These are phyloP conservation scores for Debaryomyces sp. DNA, from an alignment of 1,139 yeast species.

Conservation along the genomic window DNA sequence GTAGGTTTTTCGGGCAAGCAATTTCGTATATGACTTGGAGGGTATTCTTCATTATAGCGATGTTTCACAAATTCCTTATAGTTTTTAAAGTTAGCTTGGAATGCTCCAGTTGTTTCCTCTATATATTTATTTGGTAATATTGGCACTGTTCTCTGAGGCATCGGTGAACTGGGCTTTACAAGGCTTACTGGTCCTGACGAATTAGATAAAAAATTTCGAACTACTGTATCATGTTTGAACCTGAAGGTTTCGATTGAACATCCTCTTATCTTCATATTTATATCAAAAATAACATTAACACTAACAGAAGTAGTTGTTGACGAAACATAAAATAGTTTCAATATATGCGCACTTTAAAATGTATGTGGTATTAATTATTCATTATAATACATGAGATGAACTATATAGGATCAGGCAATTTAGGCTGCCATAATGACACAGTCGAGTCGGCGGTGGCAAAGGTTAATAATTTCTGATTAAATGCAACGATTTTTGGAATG, in stretches of 20 bases:
- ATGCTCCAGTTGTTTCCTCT: not conserved
- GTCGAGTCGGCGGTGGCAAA: slow-evolving; percentile 80
- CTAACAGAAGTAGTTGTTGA: not conserved
- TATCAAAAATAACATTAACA: not conserved
- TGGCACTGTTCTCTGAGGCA: not conserved
- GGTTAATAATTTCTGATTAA: slow-evolving; percentile 77
- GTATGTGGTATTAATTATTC: not conserved
- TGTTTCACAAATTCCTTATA: not conserved
- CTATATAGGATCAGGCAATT: slow-evolving; percentile 1
- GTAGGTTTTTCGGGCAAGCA: slow-evolving; percentile 30
- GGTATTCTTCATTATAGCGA: slow-evolving; percentile 3
- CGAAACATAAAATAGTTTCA: not conserved
- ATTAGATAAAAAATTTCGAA: not conserved
- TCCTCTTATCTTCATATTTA: not conserved
- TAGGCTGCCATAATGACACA: slow-evolving; percentile 46
- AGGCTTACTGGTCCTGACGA: not conserved
- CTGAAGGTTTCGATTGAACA: not conserved
- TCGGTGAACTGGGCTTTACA: not conserved
- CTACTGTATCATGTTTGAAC: not conserved
- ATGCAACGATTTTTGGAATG: slow-evolving; percentile 64
- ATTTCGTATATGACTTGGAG: slow-evolving; percentile 12
- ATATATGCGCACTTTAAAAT: not conserved
- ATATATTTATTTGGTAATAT: not conserved
- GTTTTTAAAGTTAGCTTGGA: not conserved
- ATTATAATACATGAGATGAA: not conserved